Evolutionary conservation across 2,329 filamentous ascomycete genomes (phyloP), one percentile per base, ranked within the genome.

Genomic region (Fusarium pininemorale): DNA sequence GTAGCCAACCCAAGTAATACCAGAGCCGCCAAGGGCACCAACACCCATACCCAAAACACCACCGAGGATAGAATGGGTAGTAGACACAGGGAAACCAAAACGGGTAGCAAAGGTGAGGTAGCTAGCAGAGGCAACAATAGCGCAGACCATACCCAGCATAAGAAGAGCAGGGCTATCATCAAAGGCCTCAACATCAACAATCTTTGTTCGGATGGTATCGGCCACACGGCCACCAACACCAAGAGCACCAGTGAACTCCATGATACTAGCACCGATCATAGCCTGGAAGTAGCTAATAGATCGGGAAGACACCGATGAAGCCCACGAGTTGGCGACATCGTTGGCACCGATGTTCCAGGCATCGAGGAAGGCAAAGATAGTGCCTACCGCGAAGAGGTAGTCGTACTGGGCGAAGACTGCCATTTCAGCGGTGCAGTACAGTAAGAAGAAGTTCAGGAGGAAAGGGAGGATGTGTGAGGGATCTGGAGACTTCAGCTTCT

Each of bases 261-360:
- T 90, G 67, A 91, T 78, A 50, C 86, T 85, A 42, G 87, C 89
- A 35, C 89, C 82, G 18, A 87, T 73, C 88, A 90, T 89, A 73
- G 88, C 90, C 80, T 91, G 89, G 60, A 87, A 70, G 79, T 91
- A 88, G 24, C 88, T 87, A 47, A 92, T 81, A 66, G 92, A 93
- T 44, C 91, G 86, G 7, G 92, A 93, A 4, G 90, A 92, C 66
- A 94, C 92, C 73, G 89, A 91, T 39, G 90, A 93, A n/a, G 91
- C 91, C 89, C 90, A 94, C 4, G 91, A 89, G 84, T 94, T 94
- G 81, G 92, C 92, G 68, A 94, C 91, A 91, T 94, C 92, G 83
- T 90, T 79, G 71, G 68, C 80, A 85, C 89, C 89, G 73, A 90
- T 91, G 78, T 91, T 92, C 88, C 88, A 92, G 60, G 90, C 90